Base-by-base conservation (phyloP, 1,284 basidiomycete species). In the Vanrija humicola region DNA sequence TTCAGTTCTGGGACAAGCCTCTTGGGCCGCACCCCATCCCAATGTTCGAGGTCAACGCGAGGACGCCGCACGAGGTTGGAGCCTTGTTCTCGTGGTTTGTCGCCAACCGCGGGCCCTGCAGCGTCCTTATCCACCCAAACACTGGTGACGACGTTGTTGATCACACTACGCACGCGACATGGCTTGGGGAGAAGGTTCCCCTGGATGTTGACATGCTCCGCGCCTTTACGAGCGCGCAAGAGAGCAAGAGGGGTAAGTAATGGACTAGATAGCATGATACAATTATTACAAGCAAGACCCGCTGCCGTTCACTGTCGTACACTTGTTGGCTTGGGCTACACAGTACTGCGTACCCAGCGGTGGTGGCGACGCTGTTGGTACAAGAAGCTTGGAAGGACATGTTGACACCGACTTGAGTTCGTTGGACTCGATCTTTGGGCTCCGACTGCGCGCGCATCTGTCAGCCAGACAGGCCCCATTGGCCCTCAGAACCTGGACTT, bases 41-140 rank as follows among this genome's bases (percentile, higher is more conserved):
- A 2, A 86, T 86, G 84, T 87, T 86, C 65, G 84, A 86, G 68
- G 80, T 86, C 45, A 84, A 86, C 67, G 82, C 82, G 4, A 86
- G 86, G 71, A 82, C 74, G 6, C 84, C 85, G 2, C 81, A 82
- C 58, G 82, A 87, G 63, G 84, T 84, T 0, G 85, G 86, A 2
- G 79, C 84, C 0, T 69, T 87, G 26, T 83, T 86, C 65, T 82
- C 83, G 8, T 87, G 82, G 81, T 77, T 87, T 3, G 80, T 80
- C 3, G 82, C 85, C 12, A 79, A 85, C 65, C 80, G 85, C 1
- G 86, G 85, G 3, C 83, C 84, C 1, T 83, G 82, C 75, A 86
- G 86, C 19, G 86, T 88, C 6, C 77, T 87, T 12, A 77, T 88
- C 56, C 86, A 89, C 71, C 87, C 87, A 0, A 88, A 89, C 72